Base-by-base conservation (phyloP, 2,329 filamentous ascomycete species). In the Davidsoniella australis region DNA sequence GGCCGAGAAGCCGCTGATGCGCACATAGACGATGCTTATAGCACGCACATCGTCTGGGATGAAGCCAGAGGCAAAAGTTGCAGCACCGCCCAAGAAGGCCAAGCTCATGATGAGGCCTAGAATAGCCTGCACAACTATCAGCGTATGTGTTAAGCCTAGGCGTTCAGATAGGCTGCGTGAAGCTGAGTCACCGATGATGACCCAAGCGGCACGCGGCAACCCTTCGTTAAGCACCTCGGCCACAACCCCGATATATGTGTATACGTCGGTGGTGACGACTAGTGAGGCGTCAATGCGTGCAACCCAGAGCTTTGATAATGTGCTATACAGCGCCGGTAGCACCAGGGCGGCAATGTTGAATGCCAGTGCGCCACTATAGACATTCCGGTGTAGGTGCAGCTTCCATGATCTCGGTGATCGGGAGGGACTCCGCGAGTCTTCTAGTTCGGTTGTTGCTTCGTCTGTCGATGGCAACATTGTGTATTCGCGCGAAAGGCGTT, bases 221-320 rank as follows among this genome's bases (percentile, higher is more conserved):
- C 81, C 80, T 59, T 86, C 81, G 55, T 85, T 85, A 14, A 86
- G 61, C 0, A 83, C 78, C 58, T 85, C 77, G 1, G 72, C 73
- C 0, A 84, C 67, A 0, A 77, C 71, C 17, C 72, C 69, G 52
- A 85, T 82, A 59, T 85, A 85, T 0, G 78, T 84, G 60, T 81
- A 83, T 0, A 71, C 65, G 8, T 64, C 62, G 2, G 61, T 63
- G 6, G 62, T 62, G 1, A 62, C 61, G 6, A 64, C 61, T 55
- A 62, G 59, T 1, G 68, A 72, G 0, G 73, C 62, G 59, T 84
- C 76, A 49, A 85, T 81, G 49, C 71, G 71, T 2, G 80, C 78
- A 2, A 85, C 71, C 81, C 79, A 85, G 16, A 83, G 66, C 57
- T 85, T 85, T 45, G 72, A 73, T 0, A 85, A 68, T 0, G 80